phyloP scores from a whole-genome alignment of 345 rosid genomes.

The Citrus sp. region DNA sequence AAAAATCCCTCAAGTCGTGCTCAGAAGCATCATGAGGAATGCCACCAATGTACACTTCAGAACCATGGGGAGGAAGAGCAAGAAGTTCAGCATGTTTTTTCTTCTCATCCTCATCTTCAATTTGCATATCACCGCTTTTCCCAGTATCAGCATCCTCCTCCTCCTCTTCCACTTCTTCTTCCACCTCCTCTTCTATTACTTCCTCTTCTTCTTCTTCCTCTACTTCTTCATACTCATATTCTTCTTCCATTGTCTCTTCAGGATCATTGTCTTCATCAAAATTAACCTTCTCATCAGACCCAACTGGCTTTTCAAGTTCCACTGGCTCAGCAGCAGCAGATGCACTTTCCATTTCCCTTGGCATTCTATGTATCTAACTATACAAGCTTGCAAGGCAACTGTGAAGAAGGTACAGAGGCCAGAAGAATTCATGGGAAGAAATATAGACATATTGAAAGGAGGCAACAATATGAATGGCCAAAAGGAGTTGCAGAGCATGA shows the following conservation, averaged over 20 bases:
- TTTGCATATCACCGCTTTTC: conserved; percentile 15
- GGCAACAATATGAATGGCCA: conserved; percentile 55
- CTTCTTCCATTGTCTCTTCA: conserved; percentile 61
- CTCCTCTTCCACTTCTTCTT: conserved; percentile 34
- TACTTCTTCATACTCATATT: conserved; percentile 57
- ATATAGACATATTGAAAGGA: conserved; percentile 53
- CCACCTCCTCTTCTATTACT: conserved; percentile 38
- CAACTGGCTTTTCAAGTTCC: conserved; percentile 40
- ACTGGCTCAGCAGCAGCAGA: conserved; percentile 36
- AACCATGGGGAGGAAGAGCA: conserved; percentile 66
- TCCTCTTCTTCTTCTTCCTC: conserved; percentile 48
- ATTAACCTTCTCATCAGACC: conserved; percentile 45
- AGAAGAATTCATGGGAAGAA: conserved; percentile 72
- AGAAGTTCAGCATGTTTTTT: conserved; percentile 54
- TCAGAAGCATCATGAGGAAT: conserved; percentile 54
- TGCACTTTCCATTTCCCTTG: conserved; percentile 42
- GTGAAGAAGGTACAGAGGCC: conserved; percentile 65
- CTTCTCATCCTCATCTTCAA: conserved; percentile 44
- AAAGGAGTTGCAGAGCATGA: conserved; percentile 44
- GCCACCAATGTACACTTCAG: conserved; percentile 65
- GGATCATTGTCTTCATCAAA: conserved; percentile 49
- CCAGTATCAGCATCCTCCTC: conserved; percentile 26
- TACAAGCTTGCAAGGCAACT: conserved; percentile 53
- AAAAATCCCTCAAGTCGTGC: conserved; percentile 50
- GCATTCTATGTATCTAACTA: conserved; percentile 58